phyloP scores from a whole-genome alignment of 345 rosid genomes.

The Lepidium aucheri region DNA sequence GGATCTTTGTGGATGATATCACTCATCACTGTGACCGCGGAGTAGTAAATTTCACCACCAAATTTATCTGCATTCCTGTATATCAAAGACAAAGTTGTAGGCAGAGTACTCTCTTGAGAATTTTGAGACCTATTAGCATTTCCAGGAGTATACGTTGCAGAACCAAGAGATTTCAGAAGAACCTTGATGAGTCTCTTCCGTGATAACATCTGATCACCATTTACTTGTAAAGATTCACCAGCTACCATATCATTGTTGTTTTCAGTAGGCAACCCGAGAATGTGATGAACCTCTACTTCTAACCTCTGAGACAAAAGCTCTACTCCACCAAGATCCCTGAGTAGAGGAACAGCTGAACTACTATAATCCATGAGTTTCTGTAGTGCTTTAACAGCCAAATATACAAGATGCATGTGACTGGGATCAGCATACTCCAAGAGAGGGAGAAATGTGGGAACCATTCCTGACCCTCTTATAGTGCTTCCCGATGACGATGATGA shows the following conservation, averaged over 20 bases:
- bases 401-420: constrained; percentile 78
- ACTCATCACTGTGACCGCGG: constrained; percentile 98
- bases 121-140: constrained; percentile 55
- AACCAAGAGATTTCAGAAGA: constrained; percentile 88
- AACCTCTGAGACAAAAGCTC: constrained; percentile 89
- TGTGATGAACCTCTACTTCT: constrained; percentile 72
- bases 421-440: constrained; percentile 85
- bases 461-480: constrained; percentile 90
- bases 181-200: constrained; percentile 95
- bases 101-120: constrained; percentile 67
- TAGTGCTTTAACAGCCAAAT: constrained; percentile 82
- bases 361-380: constrained; percentile 97
- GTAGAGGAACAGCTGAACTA: constrained; percentile 78
- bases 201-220: constrained; percentile 47
- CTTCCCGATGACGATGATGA: constrained; percentile 93
- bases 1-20: constrained; percentile 97
- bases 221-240: constrained; percentile 53
- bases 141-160: constrained; percentile 81
- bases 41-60: constrained; percentile 89
- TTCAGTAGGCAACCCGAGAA: constrained; percentile 44
- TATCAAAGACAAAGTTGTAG: constrained; percentile 68
- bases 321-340: constrained; percentile 87
- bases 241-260: constrained; percentile 46
- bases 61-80: constrained; percentile 66
- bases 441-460: constrained; percentile 91